phyloP scores from a whole-genome alignment of 1,284 basidiomycete species.

The Cutaneotrichosporon dermatis region DNA sequence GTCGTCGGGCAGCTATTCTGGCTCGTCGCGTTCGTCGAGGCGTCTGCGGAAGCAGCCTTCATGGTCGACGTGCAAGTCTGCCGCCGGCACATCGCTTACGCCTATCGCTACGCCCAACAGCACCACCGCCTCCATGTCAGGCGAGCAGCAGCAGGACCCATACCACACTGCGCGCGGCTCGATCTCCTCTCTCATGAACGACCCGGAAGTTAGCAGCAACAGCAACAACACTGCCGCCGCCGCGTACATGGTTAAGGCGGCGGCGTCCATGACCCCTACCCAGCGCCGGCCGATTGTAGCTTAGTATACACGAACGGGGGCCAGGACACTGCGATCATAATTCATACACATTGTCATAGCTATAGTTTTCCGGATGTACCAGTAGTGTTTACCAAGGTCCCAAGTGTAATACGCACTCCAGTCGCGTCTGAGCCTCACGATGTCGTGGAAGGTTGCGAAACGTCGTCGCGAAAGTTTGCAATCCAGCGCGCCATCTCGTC shows the following conservation, averaged over 20 bases:
- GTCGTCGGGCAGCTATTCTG: neutral
- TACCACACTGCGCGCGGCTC: slow-evolving; percentile 3
- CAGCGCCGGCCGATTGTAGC: slow-evolving; percentile 3
- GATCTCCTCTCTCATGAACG: neutral
- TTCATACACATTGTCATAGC: neutral
- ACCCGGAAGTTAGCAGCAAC: neutral
- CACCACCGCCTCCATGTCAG: neutral
- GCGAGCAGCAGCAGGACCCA: neutral
- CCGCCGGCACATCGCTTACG: slow-evolving; percentile 5
- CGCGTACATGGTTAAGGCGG: slow-evolving; percentile 4
- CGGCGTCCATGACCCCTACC: neutral
- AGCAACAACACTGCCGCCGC: neutral
- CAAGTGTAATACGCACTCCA: too few species aligned
- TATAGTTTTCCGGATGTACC: slow-evolving; percentile 1
- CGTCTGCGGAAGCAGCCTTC: slow-evolving; percentile 11
- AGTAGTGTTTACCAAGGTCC: neutral
- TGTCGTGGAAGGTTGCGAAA: too few species aligned
- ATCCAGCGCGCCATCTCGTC: too few species aligned
- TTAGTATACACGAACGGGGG: neutral
- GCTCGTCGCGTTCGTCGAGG: neutral
- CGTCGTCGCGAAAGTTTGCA: too few species aligned
- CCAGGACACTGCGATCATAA: neutral
- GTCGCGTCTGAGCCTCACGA: too few species aligned
- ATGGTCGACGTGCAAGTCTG: slow-evolving; percentile 11
- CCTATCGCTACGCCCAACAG: slow-evolving; percentile 17